phyloP scores from a whole-genome alignment of 495 filamentous ascomycete genomes.

The Recurvomyces mirabilis region DNA sequence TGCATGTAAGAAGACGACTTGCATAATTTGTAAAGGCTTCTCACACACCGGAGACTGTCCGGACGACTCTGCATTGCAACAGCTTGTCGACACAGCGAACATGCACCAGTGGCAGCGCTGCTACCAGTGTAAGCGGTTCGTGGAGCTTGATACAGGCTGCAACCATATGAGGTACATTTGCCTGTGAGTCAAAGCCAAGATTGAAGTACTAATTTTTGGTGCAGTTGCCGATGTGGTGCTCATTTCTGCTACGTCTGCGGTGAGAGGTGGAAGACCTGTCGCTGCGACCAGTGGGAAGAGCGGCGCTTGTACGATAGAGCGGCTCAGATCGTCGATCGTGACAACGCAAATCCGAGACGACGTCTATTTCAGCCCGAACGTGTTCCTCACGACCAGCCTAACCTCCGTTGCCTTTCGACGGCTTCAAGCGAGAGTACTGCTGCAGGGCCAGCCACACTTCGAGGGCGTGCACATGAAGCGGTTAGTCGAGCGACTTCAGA shows the following conservation, averaged over 20 bases:
- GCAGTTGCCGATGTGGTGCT: slow-evolving; percentile 42
- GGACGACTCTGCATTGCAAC: slow-evolving; percentile 28
- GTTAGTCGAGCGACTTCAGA: neutral
- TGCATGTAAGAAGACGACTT: slow-evolving; percentile 4
- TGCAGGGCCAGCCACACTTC: too few species aligned
- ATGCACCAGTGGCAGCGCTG: slow-evolving; percentile 37
- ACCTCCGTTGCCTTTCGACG: neutral
- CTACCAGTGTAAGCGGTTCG: slow-evolving; percentile 29
- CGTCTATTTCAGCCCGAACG: neutral
- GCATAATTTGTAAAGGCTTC: slow-evolving; percentile 9
- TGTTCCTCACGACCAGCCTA: neutral
- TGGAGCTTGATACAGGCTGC: slow-evolving; percentile 37
- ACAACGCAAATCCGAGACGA: neutral
- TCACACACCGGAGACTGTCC: slow-evolving; percentile 32
- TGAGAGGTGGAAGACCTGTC: slow-evolving; percentile 38
- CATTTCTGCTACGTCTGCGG: slow-evolving; percentile 52
- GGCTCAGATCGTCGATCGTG: slow-evolving; percentile 4
- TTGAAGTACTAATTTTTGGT: too few species aligned
- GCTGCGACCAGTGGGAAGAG: slow-evolving; percentile 18
- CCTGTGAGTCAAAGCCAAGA: too few species aligned
- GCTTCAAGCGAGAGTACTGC: neutral
- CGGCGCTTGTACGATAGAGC: slow-evolving; percentile 8
- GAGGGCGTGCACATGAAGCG: neutral
- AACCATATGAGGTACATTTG: slow-evolving; percentile 37
- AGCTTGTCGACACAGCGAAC: slow-evolving; percentile 29